phyloP scores from a whole-genome alignment of 2,329 filamentous ascomycete genomes.

The Arachnomyces sp. region DNA sequence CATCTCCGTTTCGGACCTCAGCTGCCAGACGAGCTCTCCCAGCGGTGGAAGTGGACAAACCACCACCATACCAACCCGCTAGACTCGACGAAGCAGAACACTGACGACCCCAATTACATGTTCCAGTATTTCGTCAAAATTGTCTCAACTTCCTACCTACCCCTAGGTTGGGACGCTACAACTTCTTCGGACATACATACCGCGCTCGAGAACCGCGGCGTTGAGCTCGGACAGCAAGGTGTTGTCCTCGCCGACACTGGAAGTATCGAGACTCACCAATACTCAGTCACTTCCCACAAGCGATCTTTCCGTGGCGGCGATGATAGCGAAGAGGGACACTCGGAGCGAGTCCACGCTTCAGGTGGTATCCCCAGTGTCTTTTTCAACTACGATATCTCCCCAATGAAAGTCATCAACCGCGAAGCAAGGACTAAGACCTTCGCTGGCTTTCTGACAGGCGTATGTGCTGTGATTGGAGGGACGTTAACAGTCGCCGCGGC shows the following conservation, averaged over 20 bases:
- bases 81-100: slow-evolving; percentile 69
- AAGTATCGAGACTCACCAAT: slow-evolving; percentile 95
- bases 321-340: slow-evolving; percentile 79
- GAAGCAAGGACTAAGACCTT: slow-evolving; percentile 86
- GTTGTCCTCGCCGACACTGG: slow-evolving; percentile 59
- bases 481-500: slow-evolving; percentile 94
- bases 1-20: slow-evolving; percentile 87
- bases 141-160: slow-evolving; percentile 88
- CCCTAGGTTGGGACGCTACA: slow-evolving; percentile 75
- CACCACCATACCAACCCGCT: slow-evolving; percentile 83
- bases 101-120: slow-evolving; percentile 78
- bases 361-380: slow-evolving; percentile 96
- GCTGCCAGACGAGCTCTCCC: slow-evolving; percentile 63
- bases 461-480: slow-evolving; percentile 90
- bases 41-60: slow-evolving; percentile 67
- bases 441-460: slow-evolving; percentile 81
- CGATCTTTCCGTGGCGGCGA: slow-evolving; percentile 76
- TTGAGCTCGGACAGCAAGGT: slow-evolving; percentile 63
- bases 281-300: slow-evolving; percentile 95
- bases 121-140: slow-evolving; percentile 99
- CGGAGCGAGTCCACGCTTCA: slow-evolving; percentile 79
- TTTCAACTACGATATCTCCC: slow-evolving; percentile 98
- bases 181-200: slow-evolving; percentile 32
- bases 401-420: slow-evolving; percentile 98
- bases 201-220: slow-evolving; percentile 40